A percentile compares a stretch with the other conserved stretches of the same genome.
These are phyloP conservation scores for Cladobotryum protrusum DNA, from an alignment of 2,329 filamentous ascomycete species.

Conservation along the genomic window DNA sequence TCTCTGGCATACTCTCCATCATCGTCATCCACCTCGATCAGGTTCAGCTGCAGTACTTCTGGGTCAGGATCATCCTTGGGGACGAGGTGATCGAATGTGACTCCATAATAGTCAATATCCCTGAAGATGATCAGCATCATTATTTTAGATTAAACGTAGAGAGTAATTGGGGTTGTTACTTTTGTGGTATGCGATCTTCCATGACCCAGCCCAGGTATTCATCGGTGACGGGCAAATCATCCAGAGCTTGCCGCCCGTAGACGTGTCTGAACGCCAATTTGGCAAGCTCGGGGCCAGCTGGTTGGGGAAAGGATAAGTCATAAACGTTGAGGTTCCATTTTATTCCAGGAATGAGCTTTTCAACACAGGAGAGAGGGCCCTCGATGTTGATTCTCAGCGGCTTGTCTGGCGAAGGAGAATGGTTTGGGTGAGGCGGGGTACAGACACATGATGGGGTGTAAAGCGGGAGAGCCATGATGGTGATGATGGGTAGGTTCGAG, in stretches of 20 bases:
- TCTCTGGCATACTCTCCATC: slow-evolving; percentile 28
- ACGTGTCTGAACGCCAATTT: not conserved
- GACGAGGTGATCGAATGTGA: slow-evolving; percentile 37
- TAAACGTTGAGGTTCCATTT: slow-evolving; percentile 9
- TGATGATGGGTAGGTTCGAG: no score
- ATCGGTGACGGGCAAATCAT: not conserved
- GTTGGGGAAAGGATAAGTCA: slow-evolving; percentile 11
- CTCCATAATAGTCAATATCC: slow-evolving; percentile 30
- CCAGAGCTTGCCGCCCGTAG: not conserved
- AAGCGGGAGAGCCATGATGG: slow-evolving; percentile 9
- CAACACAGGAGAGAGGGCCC: slow-evolving; percentile 14
- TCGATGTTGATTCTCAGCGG: slow-evolving; percentile 18
- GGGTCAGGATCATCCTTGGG: slow-evolving; percentile 28
- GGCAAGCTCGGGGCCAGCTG: slow-evolving; percentile 1
- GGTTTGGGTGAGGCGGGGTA: slow-evolving; percentile 11
- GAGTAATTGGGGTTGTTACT: not conserved
- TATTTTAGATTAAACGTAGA: not conserved
- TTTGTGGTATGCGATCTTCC: not conserved
- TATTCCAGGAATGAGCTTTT: slow-evolving; percentile 14
- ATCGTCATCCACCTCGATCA: slow-evolving; percentile 33
- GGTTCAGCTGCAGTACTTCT: slow-evolving; percentile 37
- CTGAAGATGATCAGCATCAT: slow-evolving; percentile 2
- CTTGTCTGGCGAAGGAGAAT: slow-evolving; percentile 12
- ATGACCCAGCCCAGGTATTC: slow-evolving; percentile 3
- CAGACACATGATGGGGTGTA: slow-evolving; percentile 15